Base-by-base conservation (phyloP, 768 basidiomycete species). In the Lentinula detonsa region DNA sequence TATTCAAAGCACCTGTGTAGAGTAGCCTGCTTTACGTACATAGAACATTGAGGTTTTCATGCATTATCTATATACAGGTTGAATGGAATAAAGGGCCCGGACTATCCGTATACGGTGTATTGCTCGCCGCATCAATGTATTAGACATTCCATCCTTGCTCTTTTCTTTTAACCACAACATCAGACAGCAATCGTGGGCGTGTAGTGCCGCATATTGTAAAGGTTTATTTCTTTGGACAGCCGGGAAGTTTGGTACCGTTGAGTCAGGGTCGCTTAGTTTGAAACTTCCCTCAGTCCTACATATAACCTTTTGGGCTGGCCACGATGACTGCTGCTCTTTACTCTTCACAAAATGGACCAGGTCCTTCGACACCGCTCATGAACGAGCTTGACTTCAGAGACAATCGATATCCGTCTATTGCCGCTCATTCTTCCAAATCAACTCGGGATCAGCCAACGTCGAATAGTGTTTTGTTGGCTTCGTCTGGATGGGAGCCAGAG, bases 371-470 rank as follows among this genome's bases (percentile, higher is more conserved):
- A 70, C 62, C 78, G 45, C 76, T 87, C 61, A 78, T 86, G 70
- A 75, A 81, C 60, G 86, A 87, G 61, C 76, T 84, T 63, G 84
- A 86, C 72, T 80, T 84, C 70, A 77, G 79, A 66, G 87, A 87
- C 75, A 82, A 81, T 68, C 78, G 87, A 68, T 86, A 87, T 57
- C 64, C 59, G 52, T 45, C 67, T 49, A 39, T 63, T 59, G 65
- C 57, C 46, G 60, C 57, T 39, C 65, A 62, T 59, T 61, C 66
- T 62, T 49, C 61, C 54, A 57, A 61, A 61, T 54, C 64, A 54
- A 33, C 56, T 15, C 57, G 43, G 51, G 40, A 37, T 48, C 39
- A 48, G 46, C 35, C 63, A 16, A 23, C 59, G 31, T n/a, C 42
- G 31, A 54, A 31, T n/a, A 37, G 37, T 51, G 23, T 35, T 28